Percentiles rank a stretch among this genome's conserved stretches.
Evolutionary conservation across 2,329 filamentous ascomycete genomes (phyloP).

Genomic region (Thelonectria discophora): DNA sequence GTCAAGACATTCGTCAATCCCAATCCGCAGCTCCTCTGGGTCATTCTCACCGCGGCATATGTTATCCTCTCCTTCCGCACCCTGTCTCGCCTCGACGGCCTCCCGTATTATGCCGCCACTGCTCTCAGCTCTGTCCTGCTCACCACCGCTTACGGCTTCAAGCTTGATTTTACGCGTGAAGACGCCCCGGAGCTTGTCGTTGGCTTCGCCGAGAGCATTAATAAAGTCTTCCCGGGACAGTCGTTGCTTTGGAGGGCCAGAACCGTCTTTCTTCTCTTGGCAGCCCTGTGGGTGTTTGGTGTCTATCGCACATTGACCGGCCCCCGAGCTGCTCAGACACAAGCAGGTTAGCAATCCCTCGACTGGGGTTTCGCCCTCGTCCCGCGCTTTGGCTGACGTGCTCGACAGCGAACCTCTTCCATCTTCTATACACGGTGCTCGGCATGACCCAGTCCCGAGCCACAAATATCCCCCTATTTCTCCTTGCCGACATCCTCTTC

Average conservation of each 20-base stretch:
- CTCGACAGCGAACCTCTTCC: constrained; percentile 57
- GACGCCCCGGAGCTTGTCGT: constrained; percentile 86
- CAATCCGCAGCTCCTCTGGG: constrained; percentile 77
- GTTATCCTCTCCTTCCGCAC: constrained; percentile 62
- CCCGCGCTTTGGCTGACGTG: background rate
- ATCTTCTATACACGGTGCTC: constrained; percentile 79
- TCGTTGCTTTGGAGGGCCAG: constrained; percentile 60
- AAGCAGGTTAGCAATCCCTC: constrained; percentile 42
- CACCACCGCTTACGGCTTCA: constrained; percentile 77
- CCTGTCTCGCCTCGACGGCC: constrained; percentile 51
- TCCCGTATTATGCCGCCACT: constrained; percentile 54
- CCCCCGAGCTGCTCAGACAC: constrained; percentile 33
- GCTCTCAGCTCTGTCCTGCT: constrained; percentile 54
- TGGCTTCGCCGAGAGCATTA: constrained; percentile 53
- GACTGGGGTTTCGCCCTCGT: background rate
- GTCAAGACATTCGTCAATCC: constrained; percentile 74
- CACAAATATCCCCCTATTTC: constrained; percentile 85
- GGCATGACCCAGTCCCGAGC: constrained; percentile 87
- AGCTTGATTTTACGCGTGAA: constrained; percentile 85
- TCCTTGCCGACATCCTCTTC: constrained; percentile 73
- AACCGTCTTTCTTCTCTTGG: constrained; percentile 60
- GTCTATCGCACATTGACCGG: constrained; percentile 50
- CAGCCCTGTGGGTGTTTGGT: constrained; percentile 49
- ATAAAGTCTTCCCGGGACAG: constrained; percentile 52
- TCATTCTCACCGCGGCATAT: constrained; percentile 75